Percentiles rank a stretch among this genome's conserved stretches.
phyloP scores from a whole-genome alignment of 805 yeast genomes.

The Cyberlindnera saturnus region DNA sequence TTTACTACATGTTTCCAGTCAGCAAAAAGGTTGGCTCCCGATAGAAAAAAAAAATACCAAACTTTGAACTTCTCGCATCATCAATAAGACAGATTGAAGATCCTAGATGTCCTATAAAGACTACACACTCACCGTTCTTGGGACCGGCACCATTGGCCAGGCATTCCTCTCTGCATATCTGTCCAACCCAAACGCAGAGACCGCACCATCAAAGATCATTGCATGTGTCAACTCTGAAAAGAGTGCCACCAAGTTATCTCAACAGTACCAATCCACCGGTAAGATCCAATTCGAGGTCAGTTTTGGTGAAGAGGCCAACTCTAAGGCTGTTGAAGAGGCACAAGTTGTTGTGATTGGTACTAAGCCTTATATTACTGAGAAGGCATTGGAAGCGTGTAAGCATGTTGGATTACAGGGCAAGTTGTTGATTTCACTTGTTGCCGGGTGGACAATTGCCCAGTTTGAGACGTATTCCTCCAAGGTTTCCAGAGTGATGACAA shows the following conservation, averaged over 20 bases:
- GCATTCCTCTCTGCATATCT: constrained; percentile 82
- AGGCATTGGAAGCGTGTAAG: constrained; percentile 41
- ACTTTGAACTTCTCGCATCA: too few species aligned
- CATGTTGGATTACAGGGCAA: constrained; percentile 28
- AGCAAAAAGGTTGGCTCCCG: too few species aligned
- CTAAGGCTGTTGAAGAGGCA: constrained; percentile 53
- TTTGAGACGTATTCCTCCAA: constrained; percentile 43
- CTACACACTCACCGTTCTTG: constrained; percentile 72
- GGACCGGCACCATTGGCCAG: constrained; percentile 95
- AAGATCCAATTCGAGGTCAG: constrained; percentile 48
- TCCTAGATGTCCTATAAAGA: constrained; percentile 8
- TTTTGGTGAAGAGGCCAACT: constrained; percentile 41
- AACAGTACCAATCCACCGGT: constrained; percentile 33
- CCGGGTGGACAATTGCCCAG: constrained; percentile 85
- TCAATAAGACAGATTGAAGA: neutral
- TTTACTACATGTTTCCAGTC: too few species aligned
- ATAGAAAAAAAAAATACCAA: too few species aligned
- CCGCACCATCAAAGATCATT: constrained; percentile 65
- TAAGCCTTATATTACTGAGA: constrained; percentile 76
- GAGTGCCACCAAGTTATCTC: constrained; percentile 42
- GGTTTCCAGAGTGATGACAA: constrained; percentile 94
- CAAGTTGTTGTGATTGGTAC: constrained; percentile 77
- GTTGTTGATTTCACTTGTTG: constrained; percentile 74
- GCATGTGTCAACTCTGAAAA: constrained; percentile 65
- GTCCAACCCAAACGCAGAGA: constrained; percentile 31